Evolutionary conservation across 164 flowering plant species (phyloP).

Genomic region (Dillenia turbinata): DNA sequence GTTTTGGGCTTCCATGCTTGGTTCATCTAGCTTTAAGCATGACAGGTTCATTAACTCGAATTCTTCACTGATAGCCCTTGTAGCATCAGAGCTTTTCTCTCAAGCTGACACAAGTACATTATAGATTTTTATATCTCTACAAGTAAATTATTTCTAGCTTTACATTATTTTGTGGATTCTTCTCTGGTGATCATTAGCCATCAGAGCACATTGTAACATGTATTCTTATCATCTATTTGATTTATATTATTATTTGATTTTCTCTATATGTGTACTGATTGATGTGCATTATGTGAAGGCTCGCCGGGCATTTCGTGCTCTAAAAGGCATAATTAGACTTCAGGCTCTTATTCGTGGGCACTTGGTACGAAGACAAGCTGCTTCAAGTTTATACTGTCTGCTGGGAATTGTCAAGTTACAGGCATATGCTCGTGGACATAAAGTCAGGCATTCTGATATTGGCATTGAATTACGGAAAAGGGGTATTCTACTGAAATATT

Average conservation of each 20-base stretch:
- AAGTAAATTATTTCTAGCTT: no score
- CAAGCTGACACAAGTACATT: no score
- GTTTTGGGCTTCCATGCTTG: no score
- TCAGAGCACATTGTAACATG: no score
- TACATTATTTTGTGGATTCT: no score
- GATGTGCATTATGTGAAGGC: conserved; percentile 48
- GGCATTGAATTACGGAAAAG: conserved; percentile 37
- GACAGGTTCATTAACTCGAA: no score
- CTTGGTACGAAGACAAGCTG: conserved; percentile 86
- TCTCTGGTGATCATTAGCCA: no score
- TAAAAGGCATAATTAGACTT: conserved; percentile 91
- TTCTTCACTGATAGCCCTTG: no score
- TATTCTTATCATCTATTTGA: neutral
- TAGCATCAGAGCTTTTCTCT: no score
- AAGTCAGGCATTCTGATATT: conserved; percentile 41
- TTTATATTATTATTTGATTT: neutral
- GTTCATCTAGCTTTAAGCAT: no score
- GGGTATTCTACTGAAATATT: conserved; percentile 18
- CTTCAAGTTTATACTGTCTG: conserved; percentile 61
- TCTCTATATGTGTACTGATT: no score
- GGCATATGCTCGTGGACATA: conserved; percentile 68
- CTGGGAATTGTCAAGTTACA: conserved; percentile 73
- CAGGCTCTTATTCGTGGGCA: conserved; percentile 97
- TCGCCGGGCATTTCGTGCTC: conserved; percentile 86
- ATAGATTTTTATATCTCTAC: no score